phyloP scores from a whole-genome alignment of 768 basidiomycete species.

The Boletus pseudo-olivaceus region DNA sequence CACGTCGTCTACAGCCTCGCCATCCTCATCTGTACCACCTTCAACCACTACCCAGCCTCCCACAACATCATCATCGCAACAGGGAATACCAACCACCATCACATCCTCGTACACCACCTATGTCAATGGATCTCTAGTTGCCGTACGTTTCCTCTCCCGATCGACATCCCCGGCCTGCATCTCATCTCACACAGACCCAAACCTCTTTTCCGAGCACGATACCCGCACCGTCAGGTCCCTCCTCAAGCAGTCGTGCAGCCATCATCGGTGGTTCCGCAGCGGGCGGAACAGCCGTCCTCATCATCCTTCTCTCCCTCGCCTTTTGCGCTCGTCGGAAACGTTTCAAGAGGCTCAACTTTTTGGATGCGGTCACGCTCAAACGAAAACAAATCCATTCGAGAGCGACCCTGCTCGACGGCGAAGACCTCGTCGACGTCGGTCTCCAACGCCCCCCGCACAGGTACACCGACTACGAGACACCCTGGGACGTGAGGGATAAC shows the following conservation, averaged over 20 bases:
- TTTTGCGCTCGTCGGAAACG: slow-evolving; percentile 38
- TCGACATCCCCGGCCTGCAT: neutral
- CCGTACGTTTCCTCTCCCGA: slow-evolving; percentile 11
- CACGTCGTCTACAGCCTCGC: neutral
- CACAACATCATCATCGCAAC: slow-evolving; percentile 3
- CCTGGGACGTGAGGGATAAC: slow-evolving; percentile 16
- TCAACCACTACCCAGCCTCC: slow-evolving; percentile 2
- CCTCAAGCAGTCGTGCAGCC: slow-evolving; percentile 30
- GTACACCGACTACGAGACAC: slow-evolving; percentile 20
- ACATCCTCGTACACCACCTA: slow-evolving; percentile 19
- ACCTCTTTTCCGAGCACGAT: slow-evolving; percentile 21
- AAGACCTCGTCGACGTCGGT: slow-evolving; percentile 19
- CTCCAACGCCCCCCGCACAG: slow-evolving; percentile 1
- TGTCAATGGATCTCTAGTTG: slow-evolving; percentile 9
- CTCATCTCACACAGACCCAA: slow-evolving; percentile 7
- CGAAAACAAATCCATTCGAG: slow-evolving; percentile 17
- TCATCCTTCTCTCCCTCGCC: slow-evolving; percentile 33
- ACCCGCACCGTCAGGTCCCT: neutral
- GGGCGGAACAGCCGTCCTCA: slow-evolving; percentile 35
- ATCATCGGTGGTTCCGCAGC: slow-evolving; percentile 43
- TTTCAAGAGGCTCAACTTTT: slow-evolving; percentile 32
- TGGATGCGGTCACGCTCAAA: slow-evolving; percentile 26
- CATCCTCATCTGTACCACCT: slow-evolving; percentile 1
- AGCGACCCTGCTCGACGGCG: slow-evolving; percentile 24
- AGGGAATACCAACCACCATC: slow-evolving; percentile 14